Evolutionary conservation across 495 filamentous ascomycete species (phyloP).

Genomic region (Podospora comata): DNA sequence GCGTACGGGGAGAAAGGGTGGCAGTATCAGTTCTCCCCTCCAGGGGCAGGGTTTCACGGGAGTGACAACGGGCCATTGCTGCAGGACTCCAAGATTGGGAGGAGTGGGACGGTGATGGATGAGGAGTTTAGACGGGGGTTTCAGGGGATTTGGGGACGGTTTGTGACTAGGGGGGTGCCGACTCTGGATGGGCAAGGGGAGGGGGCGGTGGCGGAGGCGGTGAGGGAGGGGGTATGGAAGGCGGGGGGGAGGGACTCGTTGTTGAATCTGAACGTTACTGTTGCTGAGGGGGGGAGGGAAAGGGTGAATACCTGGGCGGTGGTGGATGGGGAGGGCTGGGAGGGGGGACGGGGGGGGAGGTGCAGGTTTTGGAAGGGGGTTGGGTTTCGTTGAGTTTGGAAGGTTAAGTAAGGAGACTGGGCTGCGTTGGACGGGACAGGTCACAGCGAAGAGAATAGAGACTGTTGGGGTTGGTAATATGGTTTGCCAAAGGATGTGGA

Average conservation of each 20-base stretch:
- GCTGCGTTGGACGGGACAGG: too few relatives aligned
- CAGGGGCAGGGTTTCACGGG: neutral
- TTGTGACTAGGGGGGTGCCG: neutral
- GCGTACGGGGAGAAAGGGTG: neutral
- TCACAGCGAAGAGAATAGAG: neutral
- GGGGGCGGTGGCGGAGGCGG: neutral
- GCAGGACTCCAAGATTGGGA: neutral
- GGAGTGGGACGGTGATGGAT: neutral
- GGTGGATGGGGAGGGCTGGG: neutral
- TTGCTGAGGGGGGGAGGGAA: neutral
- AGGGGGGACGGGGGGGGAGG: neutral
- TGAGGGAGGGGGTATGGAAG: neutral
- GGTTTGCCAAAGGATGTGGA: neutral
- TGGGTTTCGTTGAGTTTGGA: neutral
- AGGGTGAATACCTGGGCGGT: neutral
- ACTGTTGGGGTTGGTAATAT: neutral
- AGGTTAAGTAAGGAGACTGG: too few relatives aligned
- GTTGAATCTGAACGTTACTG: neutral
- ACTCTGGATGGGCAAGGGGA: neutral
- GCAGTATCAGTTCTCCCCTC: neutral
- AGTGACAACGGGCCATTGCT: neutral
- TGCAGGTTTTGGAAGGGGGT: neutral
- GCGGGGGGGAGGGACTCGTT: neutral
- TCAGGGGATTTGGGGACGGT: neutral
- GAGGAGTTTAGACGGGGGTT: neutral